Evolutionary conservation across 208 protist genomes (phyloP), one percentile per base, ranked within the genome.

Genomic region (Trypanosoma theileri): DNA sequence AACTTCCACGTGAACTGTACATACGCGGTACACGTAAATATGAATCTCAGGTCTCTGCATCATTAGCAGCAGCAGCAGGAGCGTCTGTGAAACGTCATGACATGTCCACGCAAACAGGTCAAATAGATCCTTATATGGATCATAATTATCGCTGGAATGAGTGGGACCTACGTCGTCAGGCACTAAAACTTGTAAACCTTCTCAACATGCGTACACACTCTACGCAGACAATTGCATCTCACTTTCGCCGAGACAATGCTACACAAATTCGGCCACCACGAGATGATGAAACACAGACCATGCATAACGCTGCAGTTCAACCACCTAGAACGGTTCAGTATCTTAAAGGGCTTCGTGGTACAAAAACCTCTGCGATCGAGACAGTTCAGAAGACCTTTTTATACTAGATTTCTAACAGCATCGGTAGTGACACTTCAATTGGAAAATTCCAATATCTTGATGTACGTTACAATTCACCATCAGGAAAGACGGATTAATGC

Each of bases 91-190:
- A 11, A n/a, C 19, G 50, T 55, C 40, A 45, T 21, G 79, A 86
- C 55, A 85, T 61, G 14, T 75, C 64, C 12, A 94, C 86, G 22
- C 92, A 98, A 73, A 98, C 94, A 4, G 88, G 89, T 16, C 92
- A 96, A 57, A 85, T 91, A 16, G 92, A 96, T 51, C n/a, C 77
- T 14, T 87, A 91, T 75, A 89, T 88, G 40, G 90, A 97, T 52
- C 84, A 85, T 56, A 86, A 95, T 57, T 98, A 98, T 77, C 81
- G 85, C 42, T 98, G 91, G 87, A 97, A 96, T 45, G 91, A 98
- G 74, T 98, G 94, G 94, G 89, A 97, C 45, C 73, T 98, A 52
- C 85, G 94, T 9, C 87, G 92, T 17, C 82, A 92, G 60, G 94
- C 92, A 40, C 71, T 98, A n/a, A 89, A 96, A 71, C 74, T 97